Conservation (phyloP, 176 grass and related monocot genomes). For the Raddia guianensis region DNA sequence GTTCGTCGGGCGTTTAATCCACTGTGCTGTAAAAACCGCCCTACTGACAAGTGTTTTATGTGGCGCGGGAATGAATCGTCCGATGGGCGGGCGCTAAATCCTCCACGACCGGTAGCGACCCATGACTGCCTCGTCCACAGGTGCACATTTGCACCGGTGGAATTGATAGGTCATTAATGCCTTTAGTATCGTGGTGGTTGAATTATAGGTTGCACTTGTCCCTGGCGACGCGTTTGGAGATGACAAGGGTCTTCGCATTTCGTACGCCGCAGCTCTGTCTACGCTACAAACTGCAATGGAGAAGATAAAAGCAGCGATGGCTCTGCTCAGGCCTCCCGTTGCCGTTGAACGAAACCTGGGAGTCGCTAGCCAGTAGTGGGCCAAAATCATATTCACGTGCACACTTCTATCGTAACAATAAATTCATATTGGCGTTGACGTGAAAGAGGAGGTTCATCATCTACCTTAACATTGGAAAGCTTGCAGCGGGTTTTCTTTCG, state of each 20-base stretch:
- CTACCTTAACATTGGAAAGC: background rate
- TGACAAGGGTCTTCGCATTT: slow-evolving; percentile 82
- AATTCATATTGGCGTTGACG: background rate
- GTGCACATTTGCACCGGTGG: too few species aligned
- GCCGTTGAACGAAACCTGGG: slow-evolving; percentile 41
- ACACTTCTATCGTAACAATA: background rate
- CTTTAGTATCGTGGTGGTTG: background rate
- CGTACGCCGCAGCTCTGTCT: slow-evolving; percentile 78
- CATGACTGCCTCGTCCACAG: too few species aligned
- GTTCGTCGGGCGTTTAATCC: too few species aligned
- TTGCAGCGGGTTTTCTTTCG: background rate
- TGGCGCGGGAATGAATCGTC: too few species aligned
- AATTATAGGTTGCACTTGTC: slow-evolving; percentile 77
- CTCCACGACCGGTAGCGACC: too few species aligned
- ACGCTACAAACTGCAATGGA: slow-evolving; percentile 69
- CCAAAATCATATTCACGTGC: slow-evolving; percentile 3
- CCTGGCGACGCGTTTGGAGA: slow-evolving; percentile 90
- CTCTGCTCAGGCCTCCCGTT: slow-evolving; percentile 63
- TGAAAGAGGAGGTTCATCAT: slow-evolving; percentile 7
- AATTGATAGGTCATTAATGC: background rate
- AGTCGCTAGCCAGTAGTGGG: background rate
- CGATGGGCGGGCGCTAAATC: too few species aligned
- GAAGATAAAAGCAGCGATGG: slow-evolving; percentile 83
- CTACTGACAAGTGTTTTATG: too few species aligned
- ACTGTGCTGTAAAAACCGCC: too few species aligned